Evolutionary conservation across 306 rosid genomes (phyloP).

Genomic region (Castanea crenata): DNA sequence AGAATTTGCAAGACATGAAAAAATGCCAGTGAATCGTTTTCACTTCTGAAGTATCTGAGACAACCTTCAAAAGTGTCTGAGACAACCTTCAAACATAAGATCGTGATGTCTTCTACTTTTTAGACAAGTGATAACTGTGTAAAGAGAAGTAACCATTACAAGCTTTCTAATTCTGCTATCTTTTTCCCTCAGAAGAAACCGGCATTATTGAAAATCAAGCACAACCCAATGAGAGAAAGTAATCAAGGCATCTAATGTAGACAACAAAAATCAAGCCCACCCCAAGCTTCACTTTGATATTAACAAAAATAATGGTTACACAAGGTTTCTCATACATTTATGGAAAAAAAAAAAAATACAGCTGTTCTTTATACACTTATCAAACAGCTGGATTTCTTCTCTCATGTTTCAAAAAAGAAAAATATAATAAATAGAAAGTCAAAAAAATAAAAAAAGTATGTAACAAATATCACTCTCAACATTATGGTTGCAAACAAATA

Average conservation of each 20-base stretch:
- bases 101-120: background rate
- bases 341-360: constrained; percentile 20
- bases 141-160: background rate
- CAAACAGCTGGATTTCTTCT: constrained; percentile 54
- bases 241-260: background rate
- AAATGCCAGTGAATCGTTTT: background rate
- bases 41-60: too few species aligned
- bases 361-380: constrained; percentile 72
- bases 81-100: background rate
- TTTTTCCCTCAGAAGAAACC: background rate
- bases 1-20: background rate
- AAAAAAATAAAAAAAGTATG: constrained; percentile 27
- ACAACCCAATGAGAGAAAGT: background rate
- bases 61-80: background rate
- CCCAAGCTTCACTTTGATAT: constrained; percentile 42
- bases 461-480: constrained; percentile 42
- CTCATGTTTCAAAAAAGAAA: constrained; percentile 28
- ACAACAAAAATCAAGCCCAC: constrained; percentile 35
- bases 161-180: background rate
- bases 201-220: background rate
- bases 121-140: background rate
- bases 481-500: constrained; percentile 23
- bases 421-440: background rate
- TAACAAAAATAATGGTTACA: constrained; percentile 57
- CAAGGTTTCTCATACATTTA: constrained; percentile 33